These are phyloP conservation scores for Cutaneotrichosporon dermatis DNA, from an alignment of 1,284 basidiomycete species.

Conservation along the genomic window DNA sequence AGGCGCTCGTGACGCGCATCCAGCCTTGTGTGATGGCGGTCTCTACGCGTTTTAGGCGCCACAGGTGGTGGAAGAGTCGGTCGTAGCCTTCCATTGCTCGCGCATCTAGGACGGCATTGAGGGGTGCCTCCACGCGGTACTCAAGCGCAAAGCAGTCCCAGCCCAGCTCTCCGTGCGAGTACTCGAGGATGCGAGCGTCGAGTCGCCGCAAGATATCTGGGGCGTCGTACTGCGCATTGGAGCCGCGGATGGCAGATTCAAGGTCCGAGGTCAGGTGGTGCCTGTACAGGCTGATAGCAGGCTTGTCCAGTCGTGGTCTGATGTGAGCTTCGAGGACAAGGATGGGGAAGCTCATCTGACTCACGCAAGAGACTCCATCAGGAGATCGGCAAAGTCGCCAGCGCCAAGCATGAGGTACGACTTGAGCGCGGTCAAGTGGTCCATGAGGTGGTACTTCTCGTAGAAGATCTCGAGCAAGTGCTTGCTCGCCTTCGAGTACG, in stretches of 20 bases:
- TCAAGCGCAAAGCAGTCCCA: slow-evolving; percentile 97
- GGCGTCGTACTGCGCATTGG: slow-evolving; percentile 82
- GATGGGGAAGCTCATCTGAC: too few species aligned
- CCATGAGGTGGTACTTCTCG: slow-evolving; percentile 86
- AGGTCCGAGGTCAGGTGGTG: slow-evolving; percentile 95
- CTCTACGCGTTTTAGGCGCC: slow-evolving; percentile 92
- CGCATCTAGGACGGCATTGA: slow-evolving; percentile 90
- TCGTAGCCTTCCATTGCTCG: slow-evolving; percentile 85
- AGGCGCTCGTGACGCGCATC: slow-evolving; percentile 75
- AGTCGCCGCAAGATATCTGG: slow-evolving; percentile 84
- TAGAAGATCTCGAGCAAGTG: slow-evolving; percentile 93
- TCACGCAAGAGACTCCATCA: slow-evolving; percentile 86
- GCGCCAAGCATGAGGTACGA: slow-evolving; percentile 88
- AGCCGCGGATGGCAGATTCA: slow-evolving; percentile 91
- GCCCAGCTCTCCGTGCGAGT: slow-evolving; percentile 93
- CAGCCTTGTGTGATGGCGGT: slow-evolving; percentile 72
- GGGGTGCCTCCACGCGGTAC: slow-evolving; percentile 94
- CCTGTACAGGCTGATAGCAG: slow-evolving; percentile 88
- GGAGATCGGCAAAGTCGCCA: slow-evolving; percentile 92
- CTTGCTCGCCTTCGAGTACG: slow-evolving; percentile 86
- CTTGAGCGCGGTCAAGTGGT: slow-evolving; percentile 86
- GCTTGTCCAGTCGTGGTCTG: slow-evolving; percentile 77
- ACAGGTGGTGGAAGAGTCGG: slow-evolving; percentile 88
- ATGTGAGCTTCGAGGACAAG: too few species aligned
- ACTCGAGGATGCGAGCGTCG: slow-evolving; percentile 93